phyloP scores from a whole-genome alignment of 164 flowering plant genomes.

The Vitis rotundifolia region DNA sequence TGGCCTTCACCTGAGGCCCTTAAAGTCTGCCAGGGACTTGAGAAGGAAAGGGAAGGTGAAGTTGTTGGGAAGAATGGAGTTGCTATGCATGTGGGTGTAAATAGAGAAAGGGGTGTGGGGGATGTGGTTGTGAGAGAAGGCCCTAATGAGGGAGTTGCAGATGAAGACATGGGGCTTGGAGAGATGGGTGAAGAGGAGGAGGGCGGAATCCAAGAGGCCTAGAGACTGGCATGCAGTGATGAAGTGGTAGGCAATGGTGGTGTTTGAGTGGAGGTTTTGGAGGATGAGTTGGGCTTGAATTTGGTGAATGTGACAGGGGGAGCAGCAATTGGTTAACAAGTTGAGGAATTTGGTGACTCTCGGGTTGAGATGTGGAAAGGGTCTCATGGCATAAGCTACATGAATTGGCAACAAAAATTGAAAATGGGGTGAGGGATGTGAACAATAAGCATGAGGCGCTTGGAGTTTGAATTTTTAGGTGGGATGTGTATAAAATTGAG shows the following conservation, averaged over 20 bases:
- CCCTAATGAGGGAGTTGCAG: slow-evolving; percentile 53
- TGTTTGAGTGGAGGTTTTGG: slow-evolving; percentile 39
- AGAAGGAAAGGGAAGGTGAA: slow-evolving; percentile 64
- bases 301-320: slow-evolving; percentile 39
- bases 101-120: slow-evolving; percentile 37
- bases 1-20: slow-evolving; percentile 25
- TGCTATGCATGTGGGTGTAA: slow-evolving; percentile 40
- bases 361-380: slow-evolving; percentile 11
- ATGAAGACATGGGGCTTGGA: slow-evolving; percentile 45
- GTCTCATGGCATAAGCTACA: slow-evolving; percentile 11
- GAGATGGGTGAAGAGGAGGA: slow-evolving; percentile 32
- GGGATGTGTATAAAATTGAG: no score
- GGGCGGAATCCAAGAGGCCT: slow-evolving; percentile 29
- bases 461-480: no score
- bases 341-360: slow-evolving; percentile 23
- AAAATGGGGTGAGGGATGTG: neutral
- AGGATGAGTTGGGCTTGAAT: slow-evolving; percentile 57
- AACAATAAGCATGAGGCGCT: no score
- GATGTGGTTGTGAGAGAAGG: slow-evolving; percentile 38
- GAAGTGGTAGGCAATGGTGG: slow-evolving; percentile 41
- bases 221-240: slow-evolving; percentile 43
- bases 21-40: slow-evolving; percentile 45
- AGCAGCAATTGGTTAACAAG: slow-evolving; percentile 24
- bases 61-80: slow-evolving; percentile 40
- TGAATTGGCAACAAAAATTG: neutral